A percentile compares a stretch with the other conserved stretches of the same genome.
Evolutionary conservation across 192 early-diverging fungal species (phyloP).

Genomic region (Coemansia umbellata): DNA sequence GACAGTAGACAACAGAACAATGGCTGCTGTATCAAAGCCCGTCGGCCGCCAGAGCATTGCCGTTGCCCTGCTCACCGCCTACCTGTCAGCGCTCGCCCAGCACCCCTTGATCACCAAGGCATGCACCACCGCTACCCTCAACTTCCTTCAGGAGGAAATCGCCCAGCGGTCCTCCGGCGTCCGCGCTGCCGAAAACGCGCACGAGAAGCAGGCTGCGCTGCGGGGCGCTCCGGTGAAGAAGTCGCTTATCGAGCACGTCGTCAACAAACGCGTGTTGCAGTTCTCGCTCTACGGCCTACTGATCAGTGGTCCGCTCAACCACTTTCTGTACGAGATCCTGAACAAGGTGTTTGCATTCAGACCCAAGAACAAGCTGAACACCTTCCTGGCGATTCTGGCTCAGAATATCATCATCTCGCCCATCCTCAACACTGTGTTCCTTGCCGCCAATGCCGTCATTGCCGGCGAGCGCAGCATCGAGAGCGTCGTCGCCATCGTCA

Average conservation of each 20-base stretch:
- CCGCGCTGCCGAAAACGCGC: conserved; percentile 26
- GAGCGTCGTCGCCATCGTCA: conserved; percentile 56
- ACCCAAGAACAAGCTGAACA: conserved; percentile 57
- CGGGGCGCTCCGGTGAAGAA: conserved; percentile 14
- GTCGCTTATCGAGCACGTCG: conserved; percentile 19
- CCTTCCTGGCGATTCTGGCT: conserved; percentile 68
- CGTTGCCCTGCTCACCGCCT: conserved; percentile 53
- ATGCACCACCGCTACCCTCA: conserved; percentile 67
- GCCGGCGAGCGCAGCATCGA: conserved; percentile 60
- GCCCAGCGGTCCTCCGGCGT: conserved; percentile 63
- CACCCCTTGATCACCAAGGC: conserved; percentile 81
- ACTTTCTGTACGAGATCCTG: conserved; percentile 72
- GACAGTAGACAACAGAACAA: neutral
- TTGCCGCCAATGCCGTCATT: conserved; percentile 79
- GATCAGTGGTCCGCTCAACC: conserved; percentile 78
- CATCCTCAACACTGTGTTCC: conserved; percentile 82
- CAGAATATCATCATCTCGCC: conserved; percentile 79
- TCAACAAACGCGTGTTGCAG: conserved; percentile 68
- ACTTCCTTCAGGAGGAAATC: conserved; percentile 74
- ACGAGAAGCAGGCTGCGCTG: conserved; percentile 46
- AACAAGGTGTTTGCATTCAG: conserved; percentile 71
- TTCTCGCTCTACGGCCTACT: conserved; percentile 82
- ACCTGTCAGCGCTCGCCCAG: conserved; percentile 57
- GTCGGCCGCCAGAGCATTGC: conserved; percentile 34
- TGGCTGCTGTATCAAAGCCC: conserved; percentile 49